These are phyloP conservation scores for Aspergillus sp. DNA, from an alignment of 2,329 filamentous ascomycete genomes.

Conservation along the genomic window DNA sequence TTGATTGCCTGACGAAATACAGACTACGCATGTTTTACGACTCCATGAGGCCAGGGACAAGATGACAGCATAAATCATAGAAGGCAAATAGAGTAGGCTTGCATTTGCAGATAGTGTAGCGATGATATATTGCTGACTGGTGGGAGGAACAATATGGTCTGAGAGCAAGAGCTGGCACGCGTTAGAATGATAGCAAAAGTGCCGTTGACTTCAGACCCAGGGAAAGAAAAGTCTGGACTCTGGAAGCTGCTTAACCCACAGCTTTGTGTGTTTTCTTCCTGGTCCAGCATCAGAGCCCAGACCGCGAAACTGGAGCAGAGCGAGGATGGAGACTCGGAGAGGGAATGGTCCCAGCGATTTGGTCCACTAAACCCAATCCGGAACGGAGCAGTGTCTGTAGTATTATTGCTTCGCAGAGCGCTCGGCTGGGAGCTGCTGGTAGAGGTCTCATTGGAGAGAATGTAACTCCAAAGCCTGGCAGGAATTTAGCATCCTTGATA, in stretches of 20 bases:
- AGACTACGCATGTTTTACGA: neutral
- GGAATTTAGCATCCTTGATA: no score
- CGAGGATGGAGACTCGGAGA: neutral
- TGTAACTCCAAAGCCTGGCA: neutral
- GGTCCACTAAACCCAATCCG: conserved; percentile 4
- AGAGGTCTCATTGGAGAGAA: neutral
- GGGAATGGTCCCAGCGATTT: neutral
- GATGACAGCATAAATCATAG: neutral
- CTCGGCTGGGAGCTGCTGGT: neutral
- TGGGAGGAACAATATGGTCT: no score
- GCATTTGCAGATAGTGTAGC: neutral
- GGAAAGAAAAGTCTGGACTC: neutral
- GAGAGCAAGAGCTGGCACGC: no score
- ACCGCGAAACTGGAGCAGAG: conserved; percentile 3
- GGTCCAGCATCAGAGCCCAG: neutral
- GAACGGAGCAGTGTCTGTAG: neutral
- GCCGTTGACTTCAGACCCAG: no score
- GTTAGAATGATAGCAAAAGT: neutral
- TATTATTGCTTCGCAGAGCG: no score
- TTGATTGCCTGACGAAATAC: neutral
- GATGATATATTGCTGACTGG: neutral
- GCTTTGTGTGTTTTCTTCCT: neutral
- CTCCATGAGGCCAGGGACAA: no score
- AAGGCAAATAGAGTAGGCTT: neutral
- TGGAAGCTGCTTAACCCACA: neutral